phyloP scores from a whole-genome alignment of 2,329 filamentous ascomycete genomes.

The Aspergillus pseudoterreus region DNA sequence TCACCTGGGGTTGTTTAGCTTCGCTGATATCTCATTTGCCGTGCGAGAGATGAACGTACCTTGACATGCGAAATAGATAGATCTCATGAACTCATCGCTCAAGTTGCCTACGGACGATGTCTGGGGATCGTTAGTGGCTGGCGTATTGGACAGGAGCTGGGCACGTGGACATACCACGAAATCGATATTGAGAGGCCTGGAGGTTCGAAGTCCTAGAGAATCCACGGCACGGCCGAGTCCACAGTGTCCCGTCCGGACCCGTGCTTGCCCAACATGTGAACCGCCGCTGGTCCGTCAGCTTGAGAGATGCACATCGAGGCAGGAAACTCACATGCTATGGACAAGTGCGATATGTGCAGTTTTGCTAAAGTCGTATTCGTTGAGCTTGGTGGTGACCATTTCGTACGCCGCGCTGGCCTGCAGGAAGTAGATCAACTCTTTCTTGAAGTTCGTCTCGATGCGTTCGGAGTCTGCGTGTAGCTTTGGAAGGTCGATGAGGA shows the following conservation, averaged over 20 bases:
- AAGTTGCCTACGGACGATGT: conserved; percentile 79
- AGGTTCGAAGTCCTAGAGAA: conserved; percentile 58
- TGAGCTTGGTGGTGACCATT: conserved; percentile 63
- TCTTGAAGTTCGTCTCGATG: conserved; percentile 56
- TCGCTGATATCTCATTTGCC: neutral
- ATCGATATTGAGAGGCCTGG: conserved; percentile 62
- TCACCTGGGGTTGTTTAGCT: conserved; percentile 37
- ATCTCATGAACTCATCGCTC: conserved; percentile 62
- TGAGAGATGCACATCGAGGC: neutral
- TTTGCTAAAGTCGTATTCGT: conserved; percentile 75
- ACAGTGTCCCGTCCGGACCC: conserved; percentile 63
- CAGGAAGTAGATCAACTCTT: conserved; percentile 69
- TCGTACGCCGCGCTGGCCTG: conserved; percentile 62
- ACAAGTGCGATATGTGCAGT: conserved; percentile 75
- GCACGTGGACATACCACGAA: conserved; percentile 55
- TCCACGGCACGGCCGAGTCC: conserved; percentile 67
- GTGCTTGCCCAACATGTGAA: conserved; percentile 49
- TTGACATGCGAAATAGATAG: conserved; percentile 57
- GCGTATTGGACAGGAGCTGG: neutral
- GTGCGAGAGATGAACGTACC: conserved; percentile 32
- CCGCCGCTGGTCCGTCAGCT: conserved; percentile 48
- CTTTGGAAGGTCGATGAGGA: conserved; percentile 82
- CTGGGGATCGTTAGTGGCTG: conserved; percentile 36
- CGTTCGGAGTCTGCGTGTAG: conserved; percentile 19
- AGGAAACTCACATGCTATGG: conserved; percentile 68